phyloP scores from a whole-genome alignment of 768 basidiomycete species.

The Sutorius australiensis region DNA sequence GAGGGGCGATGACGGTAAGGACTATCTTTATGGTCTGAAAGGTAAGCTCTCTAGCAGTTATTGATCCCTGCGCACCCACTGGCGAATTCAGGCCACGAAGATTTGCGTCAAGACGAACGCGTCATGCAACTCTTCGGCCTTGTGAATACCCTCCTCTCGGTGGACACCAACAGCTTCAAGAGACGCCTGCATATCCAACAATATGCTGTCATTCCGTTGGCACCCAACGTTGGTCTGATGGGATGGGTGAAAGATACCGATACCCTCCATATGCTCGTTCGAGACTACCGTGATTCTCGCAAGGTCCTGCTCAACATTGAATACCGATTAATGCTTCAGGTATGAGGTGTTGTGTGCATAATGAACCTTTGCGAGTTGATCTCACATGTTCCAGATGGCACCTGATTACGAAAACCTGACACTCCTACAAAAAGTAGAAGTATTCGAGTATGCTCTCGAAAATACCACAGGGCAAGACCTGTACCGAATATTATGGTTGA shows the following conservation, averaged over 20 bases:
- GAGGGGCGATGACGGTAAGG: constrained; percentile 87
- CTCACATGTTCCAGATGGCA: constrained; percentile 69
- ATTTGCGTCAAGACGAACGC: constrained; percentile 96
- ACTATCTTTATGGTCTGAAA: constrained; percentile 90
- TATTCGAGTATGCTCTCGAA: constrained; percentile 97
- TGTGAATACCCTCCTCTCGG: constrained; percentile 89
- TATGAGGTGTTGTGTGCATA: constrained; percentile 66
- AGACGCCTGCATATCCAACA: constrained; percentile 91
- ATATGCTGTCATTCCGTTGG: constrained; percentile 89
- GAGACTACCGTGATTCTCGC: constrained; percentile 92
- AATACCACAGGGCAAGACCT: constrained; percentile 98
- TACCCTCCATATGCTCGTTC: constrained; percentile 92
- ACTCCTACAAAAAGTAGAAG: constrained; percentile 95
- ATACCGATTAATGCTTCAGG: constrained; percentile 98
- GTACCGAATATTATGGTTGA: constrained; percentile 95
- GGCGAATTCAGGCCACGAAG: constrained; percentile 77
- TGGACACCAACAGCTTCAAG: constrained; percentile 95
- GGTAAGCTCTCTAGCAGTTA: constrained; percentile 41
- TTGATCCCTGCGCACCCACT: background rate
- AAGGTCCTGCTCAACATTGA: constrained; percentile 98
- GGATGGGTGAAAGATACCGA: constrained; percentile 97
- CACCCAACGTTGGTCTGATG: constrained; percentile 89
- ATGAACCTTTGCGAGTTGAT: constrained; percentile 1
- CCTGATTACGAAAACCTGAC: constrained; percentile 96
- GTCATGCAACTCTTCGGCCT: constrained; percentile 99